Evolutionary conservation across 257 asterid species (phyloP).

Genomic region (Rauvolfia tetraphylla): DNA sequence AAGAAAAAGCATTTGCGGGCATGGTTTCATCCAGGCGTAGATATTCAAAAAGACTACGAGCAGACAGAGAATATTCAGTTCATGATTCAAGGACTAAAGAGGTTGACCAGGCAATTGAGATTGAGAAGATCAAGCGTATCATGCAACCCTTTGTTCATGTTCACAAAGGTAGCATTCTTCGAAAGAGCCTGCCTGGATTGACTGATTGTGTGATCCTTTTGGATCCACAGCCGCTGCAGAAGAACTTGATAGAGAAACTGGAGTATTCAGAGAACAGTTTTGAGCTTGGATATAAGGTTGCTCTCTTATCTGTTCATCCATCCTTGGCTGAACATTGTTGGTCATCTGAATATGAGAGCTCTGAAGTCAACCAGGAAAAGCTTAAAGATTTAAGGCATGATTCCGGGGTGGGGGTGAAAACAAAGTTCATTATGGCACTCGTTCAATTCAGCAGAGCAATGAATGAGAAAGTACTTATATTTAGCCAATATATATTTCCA

Average conservation of each 20-base stretch:
- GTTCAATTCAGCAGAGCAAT: constrained; percentile 30
- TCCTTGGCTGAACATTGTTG: constrained; percentile 20
- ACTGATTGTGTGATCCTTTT: constrained; percentile 40
- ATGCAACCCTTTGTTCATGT: constrained; percentile 53
- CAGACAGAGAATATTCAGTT: background rate
- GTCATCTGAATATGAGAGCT: constrained; percentile 13
- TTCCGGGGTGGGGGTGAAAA: constrained; percentile 39
- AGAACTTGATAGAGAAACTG: constrained; percentile 27
- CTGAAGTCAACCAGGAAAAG: constrained; percentile 20
- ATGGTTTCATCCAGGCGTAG: constrained; percentile 17
- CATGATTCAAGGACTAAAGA: constrained; percentile 8
- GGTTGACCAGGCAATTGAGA: constrained; percentile 23
- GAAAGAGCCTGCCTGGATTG: constrained; percentile 42
- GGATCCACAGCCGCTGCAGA: constrained; percentile 39
- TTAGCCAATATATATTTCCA: constrained; percentile 43
- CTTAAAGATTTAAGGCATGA: constrained; percentile 30
- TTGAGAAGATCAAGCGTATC: constrained; percentile 28
- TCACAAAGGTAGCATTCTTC: constrained; percentile 48
- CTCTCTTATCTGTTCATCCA: constrained; percentile 48
- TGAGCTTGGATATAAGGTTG: constrained; percentile 32
- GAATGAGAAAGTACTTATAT: constrained; percentile 47
- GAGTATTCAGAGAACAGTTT: constrained; percentile 26
- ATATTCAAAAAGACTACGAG: constrained; percentile 1
- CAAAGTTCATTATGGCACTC: constrained; percentile 46
- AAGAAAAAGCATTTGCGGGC: constrained; percentile 26